Evolutionary conservation across 2,329 filamentous ascomycete genomes (phyloP), one percentile per base, ranked within the genome.

Genomic region (Mollisiaceae sp.): DNA sequence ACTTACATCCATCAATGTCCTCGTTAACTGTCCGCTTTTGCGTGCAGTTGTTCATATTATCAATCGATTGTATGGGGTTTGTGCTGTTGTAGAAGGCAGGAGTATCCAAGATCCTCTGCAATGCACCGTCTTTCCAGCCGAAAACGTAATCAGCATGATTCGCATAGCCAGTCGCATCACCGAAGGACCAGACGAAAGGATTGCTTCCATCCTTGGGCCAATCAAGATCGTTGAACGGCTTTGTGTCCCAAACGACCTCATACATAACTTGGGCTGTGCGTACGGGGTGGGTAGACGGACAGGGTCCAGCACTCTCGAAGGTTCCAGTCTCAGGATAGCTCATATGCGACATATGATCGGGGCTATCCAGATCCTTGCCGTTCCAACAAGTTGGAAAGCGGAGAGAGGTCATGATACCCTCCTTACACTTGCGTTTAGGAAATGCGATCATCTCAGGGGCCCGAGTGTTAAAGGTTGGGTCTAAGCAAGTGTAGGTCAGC

Each of bases 131-230:
- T 72, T 83, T 80, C 82, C 82, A 83, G 64, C 82, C 82, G 72
- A 84, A 84, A 67, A 84, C 74, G 72, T 84, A 84, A 74, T 84
- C 82, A 27, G 81, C 82, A 73, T 84, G 82, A 22, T 81, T 82
- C 4, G 81, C 82, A 27, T 80, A 77, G 36, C 82, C 82, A 43
- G 79, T 79, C 73, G 72, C 76, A 79, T 81, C 79, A 78, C 82
- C 68, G 60, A 64, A 71, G 70, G 75, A 79, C 75, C 81, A 82
- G 64, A 79, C 73, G 71, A 80, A 81, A 2, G 79, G 79, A 67
- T 79, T 79, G 27, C 74, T 77, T 66, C 79, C 79, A 75, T 80
- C 77, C 60, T 76, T 76, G 64, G 79, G 79, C 81, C 80, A 80
- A 66, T 77, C 75, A 73, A 75, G 71, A 77, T 83, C 76, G 68